Evolutionary conservation across 768 basidiomycete genomes (phyloP), one percentile per base, ranked within the genome.

Genomic region (Kwoniella europaea): DNA sequence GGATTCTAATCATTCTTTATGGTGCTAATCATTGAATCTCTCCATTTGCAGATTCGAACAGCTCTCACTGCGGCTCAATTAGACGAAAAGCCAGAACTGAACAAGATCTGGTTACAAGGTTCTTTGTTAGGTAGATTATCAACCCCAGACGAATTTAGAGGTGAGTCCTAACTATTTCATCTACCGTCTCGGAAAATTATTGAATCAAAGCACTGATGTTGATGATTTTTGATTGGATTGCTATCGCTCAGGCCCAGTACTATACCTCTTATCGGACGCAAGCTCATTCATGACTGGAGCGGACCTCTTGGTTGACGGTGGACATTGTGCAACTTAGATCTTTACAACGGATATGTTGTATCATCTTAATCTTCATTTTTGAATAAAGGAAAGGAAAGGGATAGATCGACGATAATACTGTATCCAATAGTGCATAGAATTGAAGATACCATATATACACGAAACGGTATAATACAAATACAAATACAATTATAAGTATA

Each of bases 281-380:
- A 76, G 75, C 44, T 76, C 77, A 22, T 83, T 74, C 74, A 76
- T 74, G 61, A 82, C 81, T 22, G 82, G 82, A 16, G 65, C 77
- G 2, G 80, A 82, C 53, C 63, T 73, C 4, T 53, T 76, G 20
- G 74, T 78, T 7, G 79, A 78, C 50, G 76, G 76, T 7, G 76
- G 76, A 42, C 76, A 77, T 44, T 74, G 73, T 56, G 73, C 76
- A 18, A 74, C 72, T 4, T 73, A 72, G 42, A 35, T 35, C 7
- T 9, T 35, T 35, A 35, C 35, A 0, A 35, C 35, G 35, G 35
- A 35, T 35, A 35, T 35, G 35, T 35, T 41, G 9, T 35, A 16
- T 59, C 57, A 59, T 35, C 16, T 59, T 6, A 18, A 35, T 35
- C 35, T 35, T 35, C 57, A 18, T 59, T 27, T n/a, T 59, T 10